A percentile compares a stretch with the other conserved stretches of the same genome.
Conservation (phyloP, 2,329 filamentous ascomycete species). For the Phialocephala sp. region DNA sequence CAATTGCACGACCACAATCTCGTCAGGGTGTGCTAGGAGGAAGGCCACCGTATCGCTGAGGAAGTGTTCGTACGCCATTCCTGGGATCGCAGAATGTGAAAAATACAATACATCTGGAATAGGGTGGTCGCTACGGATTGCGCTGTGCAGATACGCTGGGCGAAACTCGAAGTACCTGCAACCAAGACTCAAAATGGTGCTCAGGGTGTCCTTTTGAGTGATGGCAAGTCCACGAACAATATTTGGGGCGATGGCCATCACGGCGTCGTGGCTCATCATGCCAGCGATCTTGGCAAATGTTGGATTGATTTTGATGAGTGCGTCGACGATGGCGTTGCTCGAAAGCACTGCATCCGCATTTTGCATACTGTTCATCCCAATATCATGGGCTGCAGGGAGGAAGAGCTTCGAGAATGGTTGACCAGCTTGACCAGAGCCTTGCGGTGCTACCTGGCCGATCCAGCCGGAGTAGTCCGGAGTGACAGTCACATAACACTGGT, state of each 20-base stretch:
- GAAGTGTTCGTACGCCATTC: conserved; percentile 53
- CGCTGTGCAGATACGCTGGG: conserved; percentile 53
- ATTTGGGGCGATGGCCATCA: conserved; percentile 42
- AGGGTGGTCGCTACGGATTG: conserved; percentile 45
- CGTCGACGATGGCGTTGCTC: conserved; percentile 39
- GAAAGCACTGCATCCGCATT: conserved; percentile 48
- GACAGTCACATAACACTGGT: conserved; percentile 54
- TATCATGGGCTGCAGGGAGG: conserved; percentile 53
- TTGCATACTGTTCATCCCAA: conserved; percentile 58
- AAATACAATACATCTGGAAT: conserved; percentile 56
- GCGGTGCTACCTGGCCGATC: conserved; percentile 51
- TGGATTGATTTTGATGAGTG: conserved; percentile 34
- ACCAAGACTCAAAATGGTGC: conserved; percentile 52
- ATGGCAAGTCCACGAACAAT: conserved; percentile 56
- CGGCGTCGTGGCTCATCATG: conserved; percentile 35
- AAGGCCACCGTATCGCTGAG: conserved; percentile 50
- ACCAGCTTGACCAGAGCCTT: conserved; percentile 46
- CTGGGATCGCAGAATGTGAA: conserved; percentile 56
- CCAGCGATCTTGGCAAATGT: conserved; percentile 36
- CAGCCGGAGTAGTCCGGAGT: conserved; percentile 49
- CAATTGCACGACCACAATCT: conserved; percentile 56
- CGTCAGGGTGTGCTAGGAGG: conserved; percentile 47
- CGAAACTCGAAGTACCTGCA: conserved; percentile 59
- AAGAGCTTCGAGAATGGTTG: conserved; percentile 51
- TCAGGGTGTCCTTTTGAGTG: conserved; percentile 55